Evolutionary conservation across 345 rosid genomes (phyloP).

Genomic region (Hibiscus syriacus): DNA sequence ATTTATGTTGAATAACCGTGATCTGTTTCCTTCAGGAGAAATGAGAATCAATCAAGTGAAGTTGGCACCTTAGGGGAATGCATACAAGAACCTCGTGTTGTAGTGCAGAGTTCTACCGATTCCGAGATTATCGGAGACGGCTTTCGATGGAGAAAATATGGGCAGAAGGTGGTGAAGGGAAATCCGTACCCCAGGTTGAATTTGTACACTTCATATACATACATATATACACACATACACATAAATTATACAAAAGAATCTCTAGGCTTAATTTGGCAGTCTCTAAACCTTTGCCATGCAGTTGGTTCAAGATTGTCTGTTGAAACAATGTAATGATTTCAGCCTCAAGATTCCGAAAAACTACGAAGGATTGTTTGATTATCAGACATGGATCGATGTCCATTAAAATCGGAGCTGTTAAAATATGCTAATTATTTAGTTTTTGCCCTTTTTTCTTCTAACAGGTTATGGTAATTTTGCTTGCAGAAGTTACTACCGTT

Average conservation of each 20-base stretch:
- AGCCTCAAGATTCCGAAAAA: not conserved
- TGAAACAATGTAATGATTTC: not conserved
- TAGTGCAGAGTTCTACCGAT: constrained; percentile 46
- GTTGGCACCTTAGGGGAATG: constrained; percentile 36
- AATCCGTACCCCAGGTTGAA: constrained; percentile 77
- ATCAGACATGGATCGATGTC: not conserved
- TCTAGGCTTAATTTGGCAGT: not conserved
- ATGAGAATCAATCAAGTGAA: constrained; percentile 48
- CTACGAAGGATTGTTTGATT: not conserved
- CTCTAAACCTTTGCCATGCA: not conserved
- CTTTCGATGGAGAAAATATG: constrained; percentile 97
- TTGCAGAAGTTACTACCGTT: constrained; percentile 87
- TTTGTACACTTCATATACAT: not conserved
- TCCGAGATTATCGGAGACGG: constrained; percentile 76
- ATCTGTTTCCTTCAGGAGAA: constrained; percentile 35
- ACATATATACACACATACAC: not conserved
- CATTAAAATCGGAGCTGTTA: not conserved
- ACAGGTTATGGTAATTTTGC: not conserved
- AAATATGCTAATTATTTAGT: not conserved
- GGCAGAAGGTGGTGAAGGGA: constrained; percentile 94
- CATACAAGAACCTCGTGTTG: constrained; percentile 29
- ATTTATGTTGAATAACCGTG: not conserved
- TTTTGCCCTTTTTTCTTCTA: not conserved
- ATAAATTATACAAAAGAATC: too few species aligned
- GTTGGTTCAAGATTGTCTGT: not conserved